Evolutionary conservation across 139 green algal species (phyloP), one percentile per base, ranked within the genome.

Genomic region (Chlamydomonas sp.): DNA sequence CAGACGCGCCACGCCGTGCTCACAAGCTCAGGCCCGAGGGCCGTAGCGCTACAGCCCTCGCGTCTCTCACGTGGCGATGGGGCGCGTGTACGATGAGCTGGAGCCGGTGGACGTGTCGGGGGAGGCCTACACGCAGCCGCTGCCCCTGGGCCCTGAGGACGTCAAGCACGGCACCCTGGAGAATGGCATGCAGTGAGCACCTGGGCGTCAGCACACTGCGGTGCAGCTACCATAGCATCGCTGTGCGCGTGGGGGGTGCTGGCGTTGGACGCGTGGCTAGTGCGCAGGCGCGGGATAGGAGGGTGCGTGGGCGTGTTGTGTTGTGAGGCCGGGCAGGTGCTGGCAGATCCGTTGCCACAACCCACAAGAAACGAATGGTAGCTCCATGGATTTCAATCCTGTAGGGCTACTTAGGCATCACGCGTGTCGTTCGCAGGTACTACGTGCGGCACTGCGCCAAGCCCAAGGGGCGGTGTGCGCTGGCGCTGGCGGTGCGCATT

Each of bases 391-490:
- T 16, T 17, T 61, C 7, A 58, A 78, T 63, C 15, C 15, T 78
- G 66, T 57, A 8, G 4, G 49, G 6, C 7, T 7, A 82, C 4
- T 8, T 49, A 5, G 9, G 71, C 64, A 75, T 74, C n/a, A 58
- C 20, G 14, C 62, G 63, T 73, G n/a, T 17, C 71, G 9, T 9
- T n/a, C 66, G 5, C 92, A 96, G 94, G 58, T 98, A 98, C 88
- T 98, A 96, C 76, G 93, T 98, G 1, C 79, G 93, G 4, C 78
- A 91, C 9, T 96, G 92, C 63, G 79, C 14, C 2, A 97, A 97
- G 90, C 96, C 96, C 9, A 95, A 96, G 78, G 83, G 94, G 6
- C 83, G 95, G 18, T 92, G 92, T 12, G 94, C 94, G 5, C 71
- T 98, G 16, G 94, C 92, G 4, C 88, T 98, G 58, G 95, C 83